These are phyloP conservation scores for Leccinum subtestaceum DNA, from an alignment of 768 basidiomycete genomes.

Conservation along the genomic window DNA sequence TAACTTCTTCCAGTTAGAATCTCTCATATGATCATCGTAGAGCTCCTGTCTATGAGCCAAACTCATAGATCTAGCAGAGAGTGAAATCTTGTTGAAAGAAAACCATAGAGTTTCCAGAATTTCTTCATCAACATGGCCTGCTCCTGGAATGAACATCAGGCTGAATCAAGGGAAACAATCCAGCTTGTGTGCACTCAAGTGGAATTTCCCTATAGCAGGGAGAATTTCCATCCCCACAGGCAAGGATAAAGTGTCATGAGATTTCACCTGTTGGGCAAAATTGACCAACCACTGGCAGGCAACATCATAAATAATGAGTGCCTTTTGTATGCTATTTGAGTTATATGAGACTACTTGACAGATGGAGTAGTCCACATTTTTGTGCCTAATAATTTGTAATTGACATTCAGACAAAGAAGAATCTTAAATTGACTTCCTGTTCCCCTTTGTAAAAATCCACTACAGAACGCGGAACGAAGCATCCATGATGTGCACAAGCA, in stretches of 20 bases:
- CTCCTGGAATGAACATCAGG: conserved; percentile 19
- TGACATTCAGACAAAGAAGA: not conserved
- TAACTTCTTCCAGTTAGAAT: conserved; percentile 4
- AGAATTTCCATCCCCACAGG: conserved; percentile 1
- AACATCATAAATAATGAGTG: conserved; percentile 30
- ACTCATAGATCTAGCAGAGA: conserved; percentile 21
- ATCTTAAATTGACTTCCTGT: not conserved
- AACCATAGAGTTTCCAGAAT: conserved; percentile 37
- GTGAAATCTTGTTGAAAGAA: conserved; percentile 25
- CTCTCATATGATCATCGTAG: conserved; percentile 1
- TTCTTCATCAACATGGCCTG: conserved; percentile 30
- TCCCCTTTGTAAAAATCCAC: conserved; percentile 35
- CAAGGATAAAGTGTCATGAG: not conserved
- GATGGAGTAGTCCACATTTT: conserved; percentile 29
- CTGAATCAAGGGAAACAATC: conserved; percentile 26
- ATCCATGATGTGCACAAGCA: conserved; percentile 1
- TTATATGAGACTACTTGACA: conserved; percentile 18
- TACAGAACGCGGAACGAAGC: conserved; percentile 26
- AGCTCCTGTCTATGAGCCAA: conserved; percentile 28
- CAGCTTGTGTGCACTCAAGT: conserved; percentile 30
- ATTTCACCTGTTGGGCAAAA: not conserved
- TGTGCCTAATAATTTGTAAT: conserved; percentile 16
- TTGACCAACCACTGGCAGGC: conserved; percentile 25
- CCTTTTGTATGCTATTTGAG: not conserved
- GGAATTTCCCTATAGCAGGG: conserved; percentile 27